Conservation (phyloP, 192 early-diverging fungal species). For the Coemansia sp. region DNA sequence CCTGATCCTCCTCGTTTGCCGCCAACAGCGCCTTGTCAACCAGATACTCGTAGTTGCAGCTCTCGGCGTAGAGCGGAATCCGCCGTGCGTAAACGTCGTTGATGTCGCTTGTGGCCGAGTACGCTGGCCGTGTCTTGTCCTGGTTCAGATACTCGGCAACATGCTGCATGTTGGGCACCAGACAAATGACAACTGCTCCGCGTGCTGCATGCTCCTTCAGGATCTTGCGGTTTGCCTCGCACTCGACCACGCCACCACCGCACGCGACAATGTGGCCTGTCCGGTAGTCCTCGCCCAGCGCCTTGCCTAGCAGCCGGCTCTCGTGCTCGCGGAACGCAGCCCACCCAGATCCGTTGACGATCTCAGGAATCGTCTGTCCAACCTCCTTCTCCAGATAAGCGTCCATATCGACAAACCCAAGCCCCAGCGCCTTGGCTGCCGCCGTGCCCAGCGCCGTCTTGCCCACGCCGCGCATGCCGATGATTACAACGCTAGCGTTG, state of each 20-base stretch:
- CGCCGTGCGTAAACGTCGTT: slow-evolving; percentile 78
- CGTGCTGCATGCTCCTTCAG: slow-evolving; percentile 63
- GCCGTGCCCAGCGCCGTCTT: slow-evolving; percentile 85
- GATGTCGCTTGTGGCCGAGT: slow-evolving; percentile 70
- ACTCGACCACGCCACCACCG: slow-evolving; percentile 96
- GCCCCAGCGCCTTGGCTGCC: slow-evolving; percentile 66
- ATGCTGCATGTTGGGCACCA: slow-evolving; percentile 73
- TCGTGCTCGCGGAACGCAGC: slow-evolving; percentile 84
- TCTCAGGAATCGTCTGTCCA: slow-evolving; percentile 75
- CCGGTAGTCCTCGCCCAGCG: slow-evolving; percentile 60
- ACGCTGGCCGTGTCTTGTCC: slow-evolving; percentile 85
- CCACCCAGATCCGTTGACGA: slow-evolving; percentile 82
- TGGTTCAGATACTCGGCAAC: slow-evolving; percentile 76
- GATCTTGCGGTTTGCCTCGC: slow-evolving; percentile 61
- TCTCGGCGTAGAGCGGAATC: slow-evolving; percentile 72
- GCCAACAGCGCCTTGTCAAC: slow-evolving; percentile 54
- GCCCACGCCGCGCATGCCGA: slow-evolving; percentile 99
- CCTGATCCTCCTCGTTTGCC: slow-evolving; percentile 29
- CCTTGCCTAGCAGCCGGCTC: slow-evolving; percentile 61
- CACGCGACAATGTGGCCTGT: slow-evolving; percentile 78
- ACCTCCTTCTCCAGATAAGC: slow-evolving; percentile 72
- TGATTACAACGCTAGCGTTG: slow-evolving; percentile 76
- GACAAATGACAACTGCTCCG: slow-evolving; percentile 74
- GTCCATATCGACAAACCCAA: slow-evolving; percentile 90
- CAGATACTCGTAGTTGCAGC: slow-evolving; percentile 83